Percentiles rank a stretch among this genome's conserved stretches.
These are phyloP conservation scores for Tagetes patula DNA, from an alignment of 129 eudicot species.

Conservation along the genomic window DNA sequence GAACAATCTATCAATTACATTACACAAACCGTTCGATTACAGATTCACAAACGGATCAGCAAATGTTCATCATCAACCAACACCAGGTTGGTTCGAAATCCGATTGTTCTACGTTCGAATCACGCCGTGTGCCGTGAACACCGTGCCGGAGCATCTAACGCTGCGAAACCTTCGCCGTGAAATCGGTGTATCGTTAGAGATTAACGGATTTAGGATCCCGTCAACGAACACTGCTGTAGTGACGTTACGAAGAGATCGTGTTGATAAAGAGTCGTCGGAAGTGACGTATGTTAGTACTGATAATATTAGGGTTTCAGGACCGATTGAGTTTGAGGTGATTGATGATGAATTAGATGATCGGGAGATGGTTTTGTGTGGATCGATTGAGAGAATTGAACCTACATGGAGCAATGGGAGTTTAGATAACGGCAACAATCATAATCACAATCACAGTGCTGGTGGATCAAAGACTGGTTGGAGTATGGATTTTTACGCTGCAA, in stretches of 20 bases:
- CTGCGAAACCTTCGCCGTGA: conserved; percentile 79
- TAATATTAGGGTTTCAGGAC: conserved; percentile 68
- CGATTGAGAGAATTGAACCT: conserved; percentile 58
- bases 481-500: conserved; percentile 66
- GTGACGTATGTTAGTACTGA: conserved; percentile 91
- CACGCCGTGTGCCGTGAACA: conserved; percentile 61
- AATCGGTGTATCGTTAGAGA: conserved; percentile 68
- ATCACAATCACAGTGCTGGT: conserved; percentile 12
- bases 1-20: conserved; percentile 40
- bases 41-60: conserved; percentile 26
- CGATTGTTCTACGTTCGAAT: conserved; percentile 87
- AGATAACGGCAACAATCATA: conserved; percentile 25
- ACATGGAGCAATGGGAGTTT: conserved; percentile 49
- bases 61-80: conserved; percentile 24
- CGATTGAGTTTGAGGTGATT: conserved; percentile 72
- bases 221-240: conserved; percentile 50
- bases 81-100: conserved; percentile 66
- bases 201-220: conserved; percentile 68
- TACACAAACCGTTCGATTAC: conserved; percentile 38
- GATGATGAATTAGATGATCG: conserved; percentile 48
- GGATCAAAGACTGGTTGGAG: conserved; percentile 67
- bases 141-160: conserved; percentile 61
- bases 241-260: conserved; percentile 77
- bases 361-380: conserved; percentile 72
- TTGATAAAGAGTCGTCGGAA: conserved; percentile 66